phyloP scores from a whole-genome alignment of 2,329 filamentous ascomycete genomes.

The Chrysoporthe puriensis region DNA sequence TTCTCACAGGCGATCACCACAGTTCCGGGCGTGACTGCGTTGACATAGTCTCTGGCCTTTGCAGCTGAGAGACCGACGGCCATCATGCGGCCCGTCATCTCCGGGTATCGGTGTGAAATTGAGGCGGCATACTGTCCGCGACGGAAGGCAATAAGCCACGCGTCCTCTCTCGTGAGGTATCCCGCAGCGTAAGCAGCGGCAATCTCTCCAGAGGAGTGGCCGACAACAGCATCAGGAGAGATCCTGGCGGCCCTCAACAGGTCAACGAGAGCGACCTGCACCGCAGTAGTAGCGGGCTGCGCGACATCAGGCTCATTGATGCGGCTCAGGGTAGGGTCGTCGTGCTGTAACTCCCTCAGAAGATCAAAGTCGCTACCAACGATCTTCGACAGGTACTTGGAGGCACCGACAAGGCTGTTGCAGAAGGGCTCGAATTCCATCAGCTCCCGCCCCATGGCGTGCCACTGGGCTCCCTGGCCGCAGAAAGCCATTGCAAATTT shows the following conservation, averaged over 20 bases:
- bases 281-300: conserved; percentile 27
- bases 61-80: conserved; percentile 41
- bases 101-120: conserved; percentile 35
- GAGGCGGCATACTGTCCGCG: conserved; percentile 43
- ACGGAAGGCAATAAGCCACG: conserved; percentile 48
- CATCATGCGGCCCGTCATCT: conserved; percentile 46
- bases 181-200: conserved; percentile 48
- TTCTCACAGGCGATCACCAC: conserved; percentile 50
- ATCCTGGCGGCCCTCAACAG: conserved; percentile 31
- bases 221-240: conserved; percentile 38
- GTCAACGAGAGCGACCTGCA: conserved; percentile 33
- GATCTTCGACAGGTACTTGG: conserved; percentile 34
- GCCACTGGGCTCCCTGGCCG: conserved; percentile 44
- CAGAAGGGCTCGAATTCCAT: conserved; percentile 36
- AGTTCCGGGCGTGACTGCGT: conserved; percentile 17
- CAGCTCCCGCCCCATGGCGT: conserved; percentile 43
- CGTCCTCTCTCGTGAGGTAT: conserved; percentile 41
- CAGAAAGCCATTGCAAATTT: conserved; percentile 39
- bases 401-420: conserved; percentile 36
- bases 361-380: conserved; percentile 35
- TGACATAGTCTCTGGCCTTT: conserved; percentile 37
- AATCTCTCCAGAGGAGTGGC: conserved; percentile 53
- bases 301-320: conserved; percentile 25
- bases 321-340: conserved; percentile 10
- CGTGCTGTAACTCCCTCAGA: conserved; percentile 25